phyloP scores from a whole-genome alignment of 192 early-diverging fungal species.

The Coemansia sp. region DNA sequence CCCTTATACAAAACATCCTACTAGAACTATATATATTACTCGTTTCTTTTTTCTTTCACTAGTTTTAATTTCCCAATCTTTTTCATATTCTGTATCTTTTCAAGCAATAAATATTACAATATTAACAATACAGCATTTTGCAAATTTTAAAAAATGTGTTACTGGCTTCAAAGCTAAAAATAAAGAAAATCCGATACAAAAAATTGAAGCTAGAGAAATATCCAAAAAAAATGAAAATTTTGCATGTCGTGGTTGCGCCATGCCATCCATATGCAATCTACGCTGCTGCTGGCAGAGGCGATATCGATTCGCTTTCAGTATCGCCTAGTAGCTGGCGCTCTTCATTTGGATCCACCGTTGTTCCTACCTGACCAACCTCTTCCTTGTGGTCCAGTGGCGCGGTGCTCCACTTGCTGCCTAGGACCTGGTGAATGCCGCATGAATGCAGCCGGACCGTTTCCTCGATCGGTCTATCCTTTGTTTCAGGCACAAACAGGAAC shows the following conservation, averaged over 20 bases:
- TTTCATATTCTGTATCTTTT: no score
- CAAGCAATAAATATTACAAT: no score
- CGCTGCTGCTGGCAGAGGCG: not conserved
- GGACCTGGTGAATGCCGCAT: slow-evolving; percentile 43
- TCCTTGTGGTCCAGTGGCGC: slow-evolving; percentile 26
- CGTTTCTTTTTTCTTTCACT: not conserved
- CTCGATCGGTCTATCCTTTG: slow-evolving; percentile 72
- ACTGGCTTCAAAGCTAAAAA: no score
- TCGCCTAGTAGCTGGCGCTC: not conserved
- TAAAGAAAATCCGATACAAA: no score
- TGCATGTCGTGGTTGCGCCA: no score
- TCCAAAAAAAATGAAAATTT: no score
- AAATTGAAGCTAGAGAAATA: no score
- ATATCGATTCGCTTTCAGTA: not conserved
- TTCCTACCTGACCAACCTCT: slow-evolving; percentile 6
- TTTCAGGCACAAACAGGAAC: slow-evolving; percentile 73
- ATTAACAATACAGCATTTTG: no score
- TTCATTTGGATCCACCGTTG: not conserved
- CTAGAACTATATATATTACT: not conserved
- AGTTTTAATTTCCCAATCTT: no score
- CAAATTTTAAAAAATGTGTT: no score
- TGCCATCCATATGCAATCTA: not conserved
- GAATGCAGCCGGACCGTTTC: slow-evolving; percentile 56
- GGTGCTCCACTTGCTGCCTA: slow-evolving; percentile 41
- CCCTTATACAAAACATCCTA: not conserved